These are phyloP conservation scores for Heterotrichella gracilis DNA, from an alignment of 352 stramenopile species.

Conservation along the genomic window DNA sequence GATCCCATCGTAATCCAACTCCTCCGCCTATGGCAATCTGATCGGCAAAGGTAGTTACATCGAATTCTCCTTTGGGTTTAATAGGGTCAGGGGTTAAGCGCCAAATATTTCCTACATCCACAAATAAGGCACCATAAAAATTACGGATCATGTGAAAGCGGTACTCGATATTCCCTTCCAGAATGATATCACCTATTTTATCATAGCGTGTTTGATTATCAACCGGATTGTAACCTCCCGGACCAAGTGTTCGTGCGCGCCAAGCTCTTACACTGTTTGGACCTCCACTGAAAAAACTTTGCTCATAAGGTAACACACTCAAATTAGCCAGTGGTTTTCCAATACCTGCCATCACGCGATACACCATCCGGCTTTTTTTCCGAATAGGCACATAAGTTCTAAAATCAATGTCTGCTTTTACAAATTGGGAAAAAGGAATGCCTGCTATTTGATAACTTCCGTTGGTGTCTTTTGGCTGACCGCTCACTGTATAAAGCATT, in stretches of 20 bases:
- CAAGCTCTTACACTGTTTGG: neutral
- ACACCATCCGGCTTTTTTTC: neutral
- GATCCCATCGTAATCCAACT: neutral
- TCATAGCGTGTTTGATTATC: neutral
- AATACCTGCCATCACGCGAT: neutral
- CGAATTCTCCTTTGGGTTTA: neutral
- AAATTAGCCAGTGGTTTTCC: neutral
- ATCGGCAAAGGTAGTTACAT: neutral
- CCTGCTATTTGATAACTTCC: neutral
- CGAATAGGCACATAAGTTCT: neutral
- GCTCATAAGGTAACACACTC: neutral
- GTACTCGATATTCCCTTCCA: neutral
- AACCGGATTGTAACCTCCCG: neutral
- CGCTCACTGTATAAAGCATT: neutral
- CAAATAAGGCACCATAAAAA: neutral
- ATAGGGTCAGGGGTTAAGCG: neutral
- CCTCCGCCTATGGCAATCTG: neutral
- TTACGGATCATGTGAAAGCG: neutral
- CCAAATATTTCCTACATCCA: constrained; percentile 3
- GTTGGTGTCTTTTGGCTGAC: neutral
- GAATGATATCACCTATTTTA: neutral
- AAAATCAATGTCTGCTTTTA: neutral
- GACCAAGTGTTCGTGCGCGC: neutral
- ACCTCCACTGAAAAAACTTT: neutral
- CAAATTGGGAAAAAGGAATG: neutral